These are phyloP conservation scores for Diplodia intermedia DNA, from an alignment of 2,329 filamentous ascomycete species.

Conservation along the genomic window DNA sequence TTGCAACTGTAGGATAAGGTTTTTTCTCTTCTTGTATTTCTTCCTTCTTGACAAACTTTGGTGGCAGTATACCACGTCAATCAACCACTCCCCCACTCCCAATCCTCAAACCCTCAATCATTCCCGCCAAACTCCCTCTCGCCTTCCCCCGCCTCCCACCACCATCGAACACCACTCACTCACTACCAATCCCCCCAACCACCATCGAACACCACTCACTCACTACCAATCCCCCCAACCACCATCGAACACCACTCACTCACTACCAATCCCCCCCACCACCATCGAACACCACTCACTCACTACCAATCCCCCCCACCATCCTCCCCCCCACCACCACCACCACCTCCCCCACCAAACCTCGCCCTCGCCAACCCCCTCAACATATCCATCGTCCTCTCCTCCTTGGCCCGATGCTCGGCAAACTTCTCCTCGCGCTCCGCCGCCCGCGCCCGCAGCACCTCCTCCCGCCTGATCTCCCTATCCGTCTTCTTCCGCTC, in stretches of 20 bases:
- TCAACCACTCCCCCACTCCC: neutral
- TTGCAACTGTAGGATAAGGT: neutral
- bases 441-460: slow-evolving; percentile 73
- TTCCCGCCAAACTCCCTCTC: neutral
- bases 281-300: neutral
- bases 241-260: neutral
- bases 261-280: neutral
- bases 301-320: neutral
- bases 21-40: neutral
- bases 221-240: too few relatives aligned
- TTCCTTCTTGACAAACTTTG: neutral
- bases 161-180: neutral
- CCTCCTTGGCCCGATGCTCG: slow-evolving; percentile 77
- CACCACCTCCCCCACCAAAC: slow-evolving; percentile 50
- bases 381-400: slow-evolving; percentile 82
- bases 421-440: slow-evolving; percentile 80
- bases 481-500: slow-evolving; percentile 79
- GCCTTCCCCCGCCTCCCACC: too few relatives aligned
- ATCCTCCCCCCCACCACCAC: neutral
- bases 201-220: neutral
- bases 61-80: neutral
- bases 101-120: neutral
- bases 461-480: slow-evolving; percentile 82
- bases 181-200: neutral
- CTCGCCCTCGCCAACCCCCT: slow-evolving; percentile 78